Evolutionary conservation across 768 basidiomycete genomes (phyloP).

Genomic region (Tricholoma matsutake): DNA sequence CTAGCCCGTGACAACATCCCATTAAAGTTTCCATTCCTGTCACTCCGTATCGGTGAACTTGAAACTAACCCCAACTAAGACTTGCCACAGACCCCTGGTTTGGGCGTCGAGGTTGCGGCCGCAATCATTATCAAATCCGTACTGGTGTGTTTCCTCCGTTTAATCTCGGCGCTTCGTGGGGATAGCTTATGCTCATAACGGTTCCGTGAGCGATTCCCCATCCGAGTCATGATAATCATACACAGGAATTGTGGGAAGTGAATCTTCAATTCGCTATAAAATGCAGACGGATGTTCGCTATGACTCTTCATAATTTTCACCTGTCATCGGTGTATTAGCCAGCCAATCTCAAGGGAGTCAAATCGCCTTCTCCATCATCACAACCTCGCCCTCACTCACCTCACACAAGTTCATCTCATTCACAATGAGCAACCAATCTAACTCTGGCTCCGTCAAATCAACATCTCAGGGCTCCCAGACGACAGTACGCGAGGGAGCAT

Average conservation of each 20-base stretch:
- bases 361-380: constrained; percentile 1
- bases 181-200: constrained; percentile 20
- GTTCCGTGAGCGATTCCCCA: constrained; percentile 28
- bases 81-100: constrained; percentile 32
- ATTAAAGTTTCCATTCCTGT: constrained; percentile 14
- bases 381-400: constrained; percentile 1
- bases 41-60: constrained; percentile 27
- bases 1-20: neutral
- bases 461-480: constrained; percentile 34
- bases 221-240: constrained; percentile 40
- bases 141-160: constrained; percentile 14
- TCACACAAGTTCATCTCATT: constrained; percentile 10
- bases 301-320: constrained; percentile 33
- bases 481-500: constrained; percentile 48
- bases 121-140: constrained; percentile 38
- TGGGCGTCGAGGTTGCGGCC: constrained; percentile 32
- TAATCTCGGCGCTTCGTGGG: constrained; percentile 29
- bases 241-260: constrained; percentile 29
- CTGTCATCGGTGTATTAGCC: constrained; percentile 10
- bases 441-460: constrained; percentile 34
- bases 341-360: constrained; percentile 6
- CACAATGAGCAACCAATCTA: constrained; percentile 40
- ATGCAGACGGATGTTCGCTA: constrained; percentile 14
- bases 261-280: constrained; percentile 23
- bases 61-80: constrained; percentile 21